phyloP scores from a whole-genome alignment of 2,329 filamentous ascomycete species.

The Colletotrichum sp. region DNA sequence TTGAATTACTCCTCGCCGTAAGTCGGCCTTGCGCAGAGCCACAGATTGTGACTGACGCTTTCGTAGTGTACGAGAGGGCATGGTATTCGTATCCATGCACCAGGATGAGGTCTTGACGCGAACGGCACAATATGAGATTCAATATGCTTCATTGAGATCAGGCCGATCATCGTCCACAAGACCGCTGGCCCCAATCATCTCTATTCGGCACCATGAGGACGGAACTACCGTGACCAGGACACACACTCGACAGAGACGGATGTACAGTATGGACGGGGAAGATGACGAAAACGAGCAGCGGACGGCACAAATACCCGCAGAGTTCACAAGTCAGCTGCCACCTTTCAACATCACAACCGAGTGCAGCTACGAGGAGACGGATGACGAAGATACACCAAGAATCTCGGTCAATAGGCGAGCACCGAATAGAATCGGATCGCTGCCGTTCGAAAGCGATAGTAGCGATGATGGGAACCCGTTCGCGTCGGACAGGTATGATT shows the following conservation, averaged over 20 bases:
- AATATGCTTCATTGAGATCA: slow-evolving; percentile 52
- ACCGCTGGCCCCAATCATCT: slow-evolving; percentile 44
- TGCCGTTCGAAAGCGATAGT: slow-evolving; percentile 59
- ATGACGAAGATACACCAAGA: slow-evolving; percentile 30
- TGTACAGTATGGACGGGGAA: slow-evolving; percentile 46
- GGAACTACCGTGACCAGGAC: slow-evolving; percentile 51
- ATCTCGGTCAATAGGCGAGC: slow-evolving; percentile 38
- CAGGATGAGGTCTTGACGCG: slow-evolving; percentile 75
- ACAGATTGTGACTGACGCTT: slow-evolving; percentile 11
- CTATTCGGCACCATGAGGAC: slow-evolving; percentile 57
- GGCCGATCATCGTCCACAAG: slow-evolving; percentile 22
- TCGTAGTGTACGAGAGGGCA: slow-evolving; percentile 81
- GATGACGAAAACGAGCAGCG: slow-evolving; percentile 50
- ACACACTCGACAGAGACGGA: slow-evolving; percentile 47
- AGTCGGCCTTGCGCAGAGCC: slow-evolving; percentile 41
- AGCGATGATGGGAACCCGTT: slow-evolving; percentile 38
- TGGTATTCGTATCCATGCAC: slow-evolving; percentile 90
- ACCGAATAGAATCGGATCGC: slow-evolving; percentile 57
- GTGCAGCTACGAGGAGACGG: slow-evolving; percentile 64
- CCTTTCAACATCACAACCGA: slow-evolving; percentile 63
- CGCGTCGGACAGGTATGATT: slow-evolving; percentile 35
- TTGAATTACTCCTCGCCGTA: slow-evolving; percentile 85
- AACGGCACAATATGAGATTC: slow-evolving; percentile 78
- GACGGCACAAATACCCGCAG: slow-evolving; percentile 60
- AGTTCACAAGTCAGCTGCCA: slow-evolving; percentile 53